phyloP scores from a whole-genome alignment of 2,329 filamentous ascomycete genomes.

The Aspergillus niger region DNA sequence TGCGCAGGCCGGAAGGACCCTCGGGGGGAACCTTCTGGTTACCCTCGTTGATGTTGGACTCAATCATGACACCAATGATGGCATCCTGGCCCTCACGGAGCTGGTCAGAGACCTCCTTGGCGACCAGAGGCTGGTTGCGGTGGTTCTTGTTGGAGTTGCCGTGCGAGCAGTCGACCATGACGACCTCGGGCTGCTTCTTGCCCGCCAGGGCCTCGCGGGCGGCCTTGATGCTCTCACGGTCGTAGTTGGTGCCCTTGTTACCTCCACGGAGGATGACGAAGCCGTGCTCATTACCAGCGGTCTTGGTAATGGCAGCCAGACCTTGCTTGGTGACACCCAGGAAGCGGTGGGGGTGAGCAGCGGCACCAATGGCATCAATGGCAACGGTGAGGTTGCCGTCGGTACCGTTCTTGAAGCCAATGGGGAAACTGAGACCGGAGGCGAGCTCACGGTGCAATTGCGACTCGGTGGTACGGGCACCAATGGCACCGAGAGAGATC shows the following conservation, averaged over 20 bases:
- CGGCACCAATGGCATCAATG: constrained; percentile 89
- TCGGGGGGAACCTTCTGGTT: constrained; percentile 86
- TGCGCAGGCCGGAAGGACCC: constrained; percentile 75
- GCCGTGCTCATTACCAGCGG: constrained; percentile 91
- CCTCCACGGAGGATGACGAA: constrained; percentile 95
- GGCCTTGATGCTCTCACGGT: constrained; percentile 76
- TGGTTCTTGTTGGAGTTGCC: constrained; percentile 98
- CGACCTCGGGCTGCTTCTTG: constrained; percentile 81
- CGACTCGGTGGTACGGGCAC: constrained; percentile 92
- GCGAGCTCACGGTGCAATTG: constrained; percentile 96
- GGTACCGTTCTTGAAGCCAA: constrained; percentile 99
- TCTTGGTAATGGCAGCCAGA: constrained; percentile 90
- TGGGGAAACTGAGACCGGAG: constrained; percentile 91
- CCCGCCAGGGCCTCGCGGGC: constrained; percentile 76
- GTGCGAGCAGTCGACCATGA: constrained; percentile 99
- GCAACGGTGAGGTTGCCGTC: constrained; percentile 88
- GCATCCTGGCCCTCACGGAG: constrained; percentile 81
- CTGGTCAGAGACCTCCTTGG: constrained; percentile 78
- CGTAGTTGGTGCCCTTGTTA: constrained; percentile 89
- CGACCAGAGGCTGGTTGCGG: constrained; percentile 94
- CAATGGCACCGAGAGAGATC: constrained; percentile 92
- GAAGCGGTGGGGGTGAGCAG: constrained; percentile 75
- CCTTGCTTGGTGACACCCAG: constrained; percentile 98
- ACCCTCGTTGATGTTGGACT: constrained; percentile 93
- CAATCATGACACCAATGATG: constrained; percentile 97